These are phyloP conservation scores for Phycomyces nitens DNA, from an alignment of 192 early-diverging fungal genomes.

Conservation along the genomic window DNA sequence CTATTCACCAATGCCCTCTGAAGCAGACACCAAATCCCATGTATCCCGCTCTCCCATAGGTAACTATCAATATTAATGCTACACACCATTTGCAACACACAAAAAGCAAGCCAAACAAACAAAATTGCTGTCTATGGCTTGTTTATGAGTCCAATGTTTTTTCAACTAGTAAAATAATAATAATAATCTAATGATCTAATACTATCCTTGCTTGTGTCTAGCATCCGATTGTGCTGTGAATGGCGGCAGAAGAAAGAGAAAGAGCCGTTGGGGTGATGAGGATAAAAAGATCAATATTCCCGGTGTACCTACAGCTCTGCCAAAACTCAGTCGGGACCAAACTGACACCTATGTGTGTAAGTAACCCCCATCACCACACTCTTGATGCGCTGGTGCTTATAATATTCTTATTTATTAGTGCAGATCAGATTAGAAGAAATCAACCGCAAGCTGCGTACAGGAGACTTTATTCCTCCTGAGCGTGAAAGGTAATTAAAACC, in stretches of 20 bases:
- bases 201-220: neutral
- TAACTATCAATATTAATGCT: neutral
- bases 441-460: slow-evolving; percentile 69
- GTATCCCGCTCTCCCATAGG: neutral
- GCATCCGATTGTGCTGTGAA: neutral
- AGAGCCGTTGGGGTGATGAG: slow-evolving; percentile 87
- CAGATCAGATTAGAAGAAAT: slow-evolving; percentile 93
- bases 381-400: too few species aligned
- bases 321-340: slow-evolving; percentile 75
- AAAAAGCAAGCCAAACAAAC: too few species aligned
- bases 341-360: slow-evolving; percentile 73
- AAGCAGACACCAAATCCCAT: slow-evolving; percentile 5
- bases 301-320: slow-evolving; percentile 74
- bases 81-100: too few species aligned
- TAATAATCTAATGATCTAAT: too few species aligned
- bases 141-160: too few species aligned
- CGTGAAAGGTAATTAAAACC: slow-evolving; percentile 54
- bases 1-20: neutral
- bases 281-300: slow-evolving; percentile 70
- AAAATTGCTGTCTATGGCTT: too few species aligned
- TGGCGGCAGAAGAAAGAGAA: slow-evolving; percentile 63
- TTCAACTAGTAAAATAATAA: too few species aligned
- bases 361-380: neutral
- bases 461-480: slow-evolving; percentile 82
- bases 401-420: slow-evolving; percentile 34